Conservation (phyloP, 257 asterid species). For the Solanum clarkiae region DNA sequence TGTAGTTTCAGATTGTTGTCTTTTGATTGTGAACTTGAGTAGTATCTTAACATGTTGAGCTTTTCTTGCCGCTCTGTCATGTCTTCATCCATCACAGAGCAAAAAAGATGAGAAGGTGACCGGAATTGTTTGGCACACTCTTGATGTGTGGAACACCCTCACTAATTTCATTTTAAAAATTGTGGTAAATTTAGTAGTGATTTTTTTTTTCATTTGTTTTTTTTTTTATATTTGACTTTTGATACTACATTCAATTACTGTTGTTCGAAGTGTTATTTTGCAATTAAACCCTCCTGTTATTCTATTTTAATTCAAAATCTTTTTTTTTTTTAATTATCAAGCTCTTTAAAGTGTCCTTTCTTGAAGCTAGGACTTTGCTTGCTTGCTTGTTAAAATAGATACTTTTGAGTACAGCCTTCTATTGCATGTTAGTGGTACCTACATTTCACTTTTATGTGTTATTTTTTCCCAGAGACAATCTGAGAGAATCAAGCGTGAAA, state of each 20-base stretch:
- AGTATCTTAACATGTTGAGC: not conserved
- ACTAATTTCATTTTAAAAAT: not conserved
- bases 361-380: not conserved
- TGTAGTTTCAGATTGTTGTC: not conserved
- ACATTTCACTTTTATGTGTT: not conserved
- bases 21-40: not conserved
- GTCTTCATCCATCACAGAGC: not conserved
- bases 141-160: not conserved
- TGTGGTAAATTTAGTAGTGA: not conserved
- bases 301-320: not conserved
- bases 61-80: not conserved
- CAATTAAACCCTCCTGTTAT: not conserved
- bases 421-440: not conserved
- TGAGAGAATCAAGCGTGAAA: slow-evolving; percentile 81
- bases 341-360: not conserved
- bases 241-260: not conserved
- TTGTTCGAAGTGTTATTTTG: not conserved
- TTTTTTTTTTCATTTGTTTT: not conserved
- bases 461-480: slow-evolving; percentile 63
- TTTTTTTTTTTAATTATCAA: not conserved
- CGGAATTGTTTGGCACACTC: not conserved
- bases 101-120: not conserved
- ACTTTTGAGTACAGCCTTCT: not conserved
- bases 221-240: not conserved
- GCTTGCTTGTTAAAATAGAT: not conserved